Conservation (phyloP, 1,284 basidiomycete genomes). For the Pisolithus thermaeus region DNA sequence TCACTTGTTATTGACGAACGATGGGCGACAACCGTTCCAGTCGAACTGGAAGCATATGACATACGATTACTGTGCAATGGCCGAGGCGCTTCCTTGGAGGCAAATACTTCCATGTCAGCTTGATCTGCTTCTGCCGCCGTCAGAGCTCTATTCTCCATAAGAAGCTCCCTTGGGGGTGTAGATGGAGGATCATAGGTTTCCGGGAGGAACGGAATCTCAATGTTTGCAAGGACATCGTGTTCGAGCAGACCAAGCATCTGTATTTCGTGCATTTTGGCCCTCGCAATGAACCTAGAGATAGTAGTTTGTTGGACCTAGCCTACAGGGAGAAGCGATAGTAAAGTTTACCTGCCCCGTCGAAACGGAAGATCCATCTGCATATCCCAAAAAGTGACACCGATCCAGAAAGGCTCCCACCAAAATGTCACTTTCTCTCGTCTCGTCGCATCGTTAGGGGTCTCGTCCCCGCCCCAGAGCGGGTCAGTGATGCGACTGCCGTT, state of each 20-base stretch:
- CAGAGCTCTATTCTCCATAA: constrained; percentile 26
- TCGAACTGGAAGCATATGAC: constrained; percentile 34
- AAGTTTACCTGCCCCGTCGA: constrained; percentile 66
- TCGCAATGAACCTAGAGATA: constrained; percentile 70
- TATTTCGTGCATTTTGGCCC: constrained; percentile 92
- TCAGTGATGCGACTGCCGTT: constrained; percentile 53
- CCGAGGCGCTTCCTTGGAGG: constrained; percentile 38
- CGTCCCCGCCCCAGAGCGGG: constrained; percentile 78
- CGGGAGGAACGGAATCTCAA: constrained; percentile 73
- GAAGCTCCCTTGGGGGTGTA: constrained; percentile 23
- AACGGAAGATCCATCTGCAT: constrained; percentile 84
- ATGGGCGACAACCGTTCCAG: constrained; percentile 30
- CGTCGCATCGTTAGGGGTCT: constrained; percentile 32
- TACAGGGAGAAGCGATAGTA: background rate
- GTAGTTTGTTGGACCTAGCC: background rate
- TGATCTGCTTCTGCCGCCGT: constrained; percentile 57
- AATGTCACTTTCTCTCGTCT: constrained; percentile 48
- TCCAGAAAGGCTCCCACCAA: constrained; percentile 88
- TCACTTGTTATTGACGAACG: constrained; percentile 26
- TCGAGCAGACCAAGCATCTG: constrained; percentile 90
- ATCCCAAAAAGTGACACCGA: constrained; percentile 78
- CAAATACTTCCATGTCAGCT: constrained; percentile 66
- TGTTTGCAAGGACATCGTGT: constrained; percentile 82
- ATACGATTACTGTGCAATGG: constrained; percentile 29
- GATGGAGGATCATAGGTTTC: constrained; percentile 32